phyloP scores from a whole-genome alignment of 2,329 filamentous ascomycete species.

The Aspergillus aculeatus region DNA sequence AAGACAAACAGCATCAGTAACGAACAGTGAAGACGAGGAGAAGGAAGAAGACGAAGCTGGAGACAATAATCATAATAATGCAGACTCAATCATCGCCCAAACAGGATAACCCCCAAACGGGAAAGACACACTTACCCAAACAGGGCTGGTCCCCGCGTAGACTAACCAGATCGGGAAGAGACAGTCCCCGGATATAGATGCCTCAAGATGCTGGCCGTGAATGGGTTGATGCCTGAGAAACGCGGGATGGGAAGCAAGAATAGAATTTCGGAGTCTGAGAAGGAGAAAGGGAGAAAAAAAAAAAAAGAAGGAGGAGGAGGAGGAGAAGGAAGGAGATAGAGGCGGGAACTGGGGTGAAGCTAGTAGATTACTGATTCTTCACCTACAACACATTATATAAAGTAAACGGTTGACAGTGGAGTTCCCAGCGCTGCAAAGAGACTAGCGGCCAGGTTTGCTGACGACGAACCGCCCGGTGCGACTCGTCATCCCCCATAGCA shows the following conservation, averaged over 20 bases:
- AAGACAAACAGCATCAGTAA: background rate
- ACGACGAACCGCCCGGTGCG: constrained; percentile 7
- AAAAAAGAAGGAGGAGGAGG: background rate
- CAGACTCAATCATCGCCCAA: constrained; percentile 20
- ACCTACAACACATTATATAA: background rate
- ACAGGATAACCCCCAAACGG: constrained; percentile 29
- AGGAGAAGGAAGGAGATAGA: background rate
- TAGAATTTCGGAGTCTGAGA: background rate
- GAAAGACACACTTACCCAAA: constrained; percentile 22
- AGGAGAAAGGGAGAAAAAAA: constrained; percentile 3
- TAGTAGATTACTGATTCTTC: background rate
- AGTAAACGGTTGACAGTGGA: background rate
- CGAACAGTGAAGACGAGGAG: background rate
- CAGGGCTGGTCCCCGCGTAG: constrained; percentile 25
- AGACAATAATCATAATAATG: background rate
- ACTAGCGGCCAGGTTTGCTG: constrained; percentile 7
- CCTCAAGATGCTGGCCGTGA: constrained; percentile 14
- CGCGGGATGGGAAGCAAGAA: background rate
- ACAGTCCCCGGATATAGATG: constrained; percentile 5
- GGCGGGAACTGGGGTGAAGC: background rate
- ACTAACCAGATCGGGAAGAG: constrained; percentile 17
- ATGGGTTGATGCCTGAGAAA: background rate
- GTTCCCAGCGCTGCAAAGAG: background rate
- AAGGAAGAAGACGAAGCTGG: background rate
- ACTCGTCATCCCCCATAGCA: constrained; percentile 1